phyloP scores from a whole-genome alignment of 177 flowering plant species.

The Tripterygium wilfordii region DNA sequence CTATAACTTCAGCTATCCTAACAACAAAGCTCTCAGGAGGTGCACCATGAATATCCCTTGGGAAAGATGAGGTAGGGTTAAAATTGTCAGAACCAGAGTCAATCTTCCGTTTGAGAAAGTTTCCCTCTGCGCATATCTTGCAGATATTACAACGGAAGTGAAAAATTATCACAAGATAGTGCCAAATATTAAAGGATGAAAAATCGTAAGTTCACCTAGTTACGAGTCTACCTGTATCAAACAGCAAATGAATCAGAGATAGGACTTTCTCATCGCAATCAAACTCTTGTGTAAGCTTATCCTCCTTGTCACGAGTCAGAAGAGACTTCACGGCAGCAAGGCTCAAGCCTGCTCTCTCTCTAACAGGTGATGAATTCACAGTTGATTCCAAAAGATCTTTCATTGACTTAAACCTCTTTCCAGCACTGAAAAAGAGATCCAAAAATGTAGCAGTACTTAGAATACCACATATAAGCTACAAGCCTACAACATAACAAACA shows the following conservation, averaged over 20 bases:
- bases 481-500: too few species aligned
- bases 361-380: constrained; percentile 68
- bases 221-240: constrained; percentile 60
- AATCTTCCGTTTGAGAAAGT: constrained; percentile 36
- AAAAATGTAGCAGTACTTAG: constrained; percentile 1
- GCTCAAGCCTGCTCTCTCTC: constrained; percentile 71
- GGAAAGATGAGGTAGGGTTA: constrained; percentile 38
- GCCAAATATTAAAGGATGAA: constrained; percentile 6
- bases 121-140: constrained; percentile 88
- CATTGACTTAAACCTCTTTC: constrained; percentile 56
- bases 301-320: constrained; percentile 85
- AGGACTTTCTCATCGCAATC: constrained; percentile 49
- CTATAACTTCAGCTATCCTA: constrained; percentile 76
- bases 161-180: constrained; percentile 48
- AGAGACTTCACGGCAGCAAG: constrained; percentile 81
- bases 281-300: constrained; percentile 41
- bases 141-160: constrained; percentile 64
- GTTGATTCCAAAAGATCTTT: constrained; percentile 60
- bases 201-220: constrained; percentile 8
- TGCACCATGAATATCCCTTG: constrained; percentile 78
- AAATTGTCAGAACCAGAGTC: constrained; percentile 29
- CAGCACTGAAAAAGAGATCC: constrained; percentile 37
- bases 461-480: constrained; percentile 1
- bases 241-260: constrained; percentile 39
- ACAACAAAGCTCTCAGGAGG: constrained; percentile 77